Evolutionary conservation across 2,329 filamentous ascomycete genomes (phyloP), one percentile per base, ranked within the genome.

Genomic region (Bipolaris zeicola): DNA sequence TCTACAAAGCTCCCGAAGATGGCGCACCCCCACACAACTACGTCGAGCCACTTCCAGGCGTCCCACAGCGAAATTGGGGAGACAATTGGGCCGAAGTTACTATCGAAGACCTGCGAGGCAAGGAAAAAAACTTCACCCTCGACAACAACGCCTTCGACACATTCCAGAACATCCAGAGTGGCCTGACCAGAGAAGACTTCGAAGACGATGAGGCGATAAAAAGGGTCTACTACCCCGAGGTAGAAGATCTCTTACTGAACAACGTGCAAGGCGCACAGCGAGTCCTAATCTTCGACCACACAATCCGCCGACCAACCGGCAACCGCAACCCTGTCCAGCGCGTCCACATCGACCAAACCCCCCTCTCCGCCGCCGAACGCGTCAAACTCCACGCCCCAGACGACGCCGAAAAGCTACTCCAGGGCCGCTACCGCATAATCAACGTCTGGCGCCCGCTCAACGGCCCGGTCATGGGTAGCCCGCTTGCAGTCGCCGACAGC

Each of bases 331-430:
- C 92, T 1, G 91, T 96, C 0, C 85, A 81, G 11, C 77, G 84
- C 38, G 90, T 90, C 0, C 92, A 96, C 76, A 89, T 96, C 60
- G 92, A 96, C 74, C 92, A 96, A 77, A 95, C 91, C 0, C 76
- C 83, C 6, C 75, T 75, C 14, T 88, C 89, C 0, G 87, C 89
- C 0, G 82, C 78, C 8, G 81, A 85, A 72, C 89, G 92, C 45
- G 89, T 96, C 2, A 79, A 79, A 13, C 79, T 83, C 1, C 91
- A 93, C 74, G 80, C 91, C 52, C 77, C 84, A 2, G 83, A 83
- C 8, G 89, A 92, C 59, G 89, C 90, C 0, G 87, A 88, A 3
- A 69, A 76, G 52, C 79, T 94, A 0, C 83, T 94, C 1, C 72
- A 81, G 56, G 85, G 83, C 2, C 86, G 92, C 2, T 92, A 91